Base-by-base conservation (phyloP, 179 eudicot genomes). In the Dionaea muscipula region DNA sequence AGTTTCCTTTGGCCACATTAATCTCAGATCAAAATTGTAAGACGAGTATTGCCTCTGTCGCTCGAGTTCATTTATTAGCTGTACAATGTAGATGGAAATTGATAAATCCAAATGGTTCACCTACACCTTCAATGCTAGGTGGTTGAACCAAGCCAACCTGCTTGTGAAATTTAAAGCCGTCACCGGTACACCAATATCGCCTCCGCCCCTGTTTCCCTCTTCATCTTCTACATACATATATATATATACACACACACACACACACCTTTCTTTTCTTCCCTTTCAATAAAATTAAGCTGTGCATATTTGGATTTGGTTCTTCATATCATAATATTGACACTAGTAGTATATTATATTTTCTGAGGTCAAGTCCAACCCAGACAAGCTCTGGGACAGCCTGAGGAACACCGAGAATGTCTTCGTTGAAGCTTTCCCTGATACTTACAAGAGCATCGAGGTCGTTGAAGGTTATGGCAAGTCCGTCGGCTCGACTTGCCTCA, bases 391-490 rank as follows among this genome's bases (percentile, higher is more conserved):
- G 95, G 37, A 53, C 2, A 55, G 68, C 63, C 44, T 87, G 18
- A 63, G 74, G 48, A 81, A 87, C 48, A 78, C 86, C 5, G 36
- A 63, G 53, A 72, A 41, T 40, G 43, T 84, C 36, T 90, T 84
- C 71, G 95, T 91, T 17, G 67, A 73, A 68, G 86, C 74, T 13
- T 63, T 79, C 61, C 84, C 97, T 55, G 62, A 84, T 20, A 65
- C 75, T 0, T 90, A 76, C 78, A 74, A 86, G 73, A 78, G 80
- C 70, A 77, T 90, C 46, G 75, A 90, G 53, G 61, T 86, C 27
- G 61, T 90, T 54, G 95, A 86, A 66, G 97, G 97, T 22, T 91
- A 78, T 59, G 97, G 94, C 44, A 78, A 73, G 22, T 51, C 74
- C 11, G 84, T 76, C 47, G 95, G 91, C 21, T 86, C 95, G 16